These are phyloP conservation scores for Stephanodiscus triporus DNA, from an alignment of 108 stramenopile genomes.

Conservation along the genomic window DNA sequence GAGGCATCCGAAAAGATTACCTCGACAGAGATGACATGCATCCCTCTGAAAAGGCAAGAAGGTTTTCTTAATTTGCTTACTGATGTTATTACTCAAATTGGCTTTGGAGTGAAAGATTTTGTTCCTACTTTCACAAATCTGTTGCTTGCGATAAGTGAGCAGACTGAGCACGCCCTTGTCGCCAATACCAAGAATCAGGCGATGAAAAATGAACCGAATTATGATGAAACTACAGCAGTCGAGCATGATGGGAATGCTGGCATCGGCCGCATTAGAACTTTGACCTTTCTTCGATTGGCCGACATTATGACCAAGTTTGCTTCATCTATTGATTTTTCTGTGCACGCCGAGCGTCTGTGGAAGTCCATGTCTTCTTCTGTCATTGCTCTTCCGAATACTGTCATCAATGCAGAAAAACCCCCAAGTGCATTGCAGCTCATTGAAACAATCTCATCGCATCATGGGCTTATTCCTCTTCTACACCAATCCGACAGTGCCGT, in stretches of 20 bases:
- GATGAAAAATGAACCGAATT: conserved; percentile 11
- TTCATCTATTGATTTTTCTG: conserved; percentile 56
- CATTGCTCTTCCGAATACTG: conserved; percentile 68
- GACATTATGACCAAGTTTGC: conserved; percentile 72
- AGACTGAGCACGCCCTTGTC: conserved; percentile 43
- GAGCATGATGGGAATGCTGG: conserved; percentile 37
- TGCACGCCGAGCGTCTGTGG: conserved; percentile 57
- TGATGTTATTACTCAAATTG: conserved; percentile 76
- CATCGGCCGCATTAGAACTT: conserved; percentile 55
- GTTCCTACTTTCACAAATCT: conserved; percentile 61
- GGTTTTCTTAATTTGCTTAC: conserved; percentile 85
- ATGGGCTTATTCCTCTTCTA: conserved; percentile 53
- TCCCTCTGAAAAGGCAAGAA: conserved; percentile 62
- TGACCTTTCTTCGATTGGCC: conserved; percentile 67
- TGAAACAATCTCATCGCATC: conserved; percentile 59
- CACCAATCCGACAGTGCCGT: conserved; percentile 50
- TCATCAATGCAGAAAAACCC: conserved; percentile 62
- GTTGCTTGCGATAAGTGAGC: conserved; percentile 56
- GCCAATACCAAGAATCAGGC: conserved; percentile 26
- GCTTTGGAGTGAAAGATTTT: conserved; percentile 58
- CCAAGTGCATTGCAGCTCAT: conserved; percentile 73
- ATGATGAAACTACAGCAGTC: conserved; percentile 20
- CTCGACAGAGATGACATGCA: conserved; percentile 23
- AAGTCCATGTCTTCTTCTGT: conserved; percentile 57
- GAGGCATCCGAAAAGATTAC: conserved; percentile 23